phyloP scores from a whole-genome alignment of 805 yeast genomes.

The Pichia cabralensis region DNA sequence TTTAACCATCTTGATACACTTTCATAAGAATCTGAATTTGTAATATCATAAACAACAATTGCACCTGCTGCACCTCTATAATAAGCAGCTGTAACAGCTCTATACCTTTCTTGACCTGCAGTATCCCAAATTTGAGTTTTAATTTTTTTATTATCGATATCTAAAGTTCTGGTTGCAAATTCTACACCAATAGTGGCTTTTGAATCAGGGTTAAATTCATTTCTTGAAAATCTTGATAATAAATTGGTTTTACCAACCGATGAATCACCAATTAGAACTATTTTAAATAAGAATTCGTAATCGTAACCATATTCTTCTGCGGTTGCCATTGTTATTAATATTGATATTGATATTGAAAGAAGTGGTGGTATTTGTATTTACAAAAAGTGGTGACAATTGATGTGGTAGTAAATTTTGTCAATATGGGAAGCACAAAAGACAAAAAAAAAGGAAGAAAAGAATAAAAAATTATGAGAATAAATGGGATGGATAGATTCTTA shows the following conservation, averaged over 20 bases:
- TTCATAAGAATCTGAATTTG: conserved; percentile 82
- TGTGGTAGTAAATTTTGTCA: no score
- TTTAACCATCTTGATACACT: conserved; percentile 82
- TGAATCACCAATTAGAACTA: conserved; percentile 93
- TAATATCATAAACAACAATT: conserved; percentile 86
- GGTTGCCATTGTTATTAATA: conserved; percentile 5
- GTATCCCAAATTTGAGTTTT: conserved; percentile 98
- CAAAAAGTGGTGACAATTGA: no score
- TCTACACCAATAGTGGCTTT: conserved; percentile 97
- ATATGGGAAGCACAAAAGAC: no score
- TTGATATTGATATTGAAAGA: no score
- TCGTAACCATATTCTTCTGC: conserved; percentile 54
- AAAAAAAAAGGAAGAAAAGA: no score
- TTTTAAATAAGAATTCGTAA: conserved; percentile 86
- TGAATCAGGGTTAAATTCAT: conserved; percentile 90
- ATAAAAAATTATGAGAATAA: no score
- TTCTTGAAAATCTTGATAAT: conserved; percentile 86
- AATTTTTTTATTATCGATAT: conserved; percentile 72
- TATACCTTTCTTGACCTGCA: conserved; percentile 97
- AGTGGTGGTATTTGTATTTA: no score
- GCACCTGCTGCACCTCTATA: conserved; percentile 99
- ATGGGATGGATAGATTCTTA: no score
- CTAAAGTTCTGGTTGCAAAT: conserved; percentile 92
- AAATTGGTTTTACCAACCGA: conserved; percentile 96
- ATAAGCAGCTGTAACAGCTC: conserved; percentile 96